These are phyloP conservation scores for Hypocreales sp. DNA, from an alignment of 2,329 filamentous ascomycete species.

Conservation along the genomic window DNA sequence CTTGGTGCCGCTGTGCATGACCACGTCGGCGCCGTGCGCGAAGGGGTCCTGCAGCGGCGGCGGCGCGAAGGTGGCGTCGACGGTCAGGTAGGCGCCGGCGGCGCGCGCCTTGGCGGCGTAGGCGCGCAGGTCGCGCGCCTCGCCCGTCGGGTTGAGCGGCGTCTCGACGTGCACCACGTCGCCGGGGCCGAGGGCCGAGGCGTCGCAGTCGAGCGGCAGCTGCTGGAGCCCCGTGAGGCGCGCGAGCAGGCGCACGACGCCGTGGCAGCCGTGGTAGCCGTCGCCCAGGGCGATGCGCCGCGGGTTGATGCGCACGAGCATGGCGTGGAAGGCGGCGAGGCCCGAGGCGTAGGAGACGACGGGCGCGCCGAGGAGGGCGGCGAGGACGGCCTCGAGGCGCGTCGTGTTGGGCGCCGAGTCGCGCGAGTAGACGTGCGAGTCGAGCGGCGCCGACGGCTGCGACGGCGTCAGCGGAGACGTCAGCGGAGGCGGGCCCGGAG, in stretches of 20 bases:
- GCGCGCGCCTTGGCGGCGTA: slow-evolving; percentile 61
- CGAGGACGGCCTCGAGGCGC: slow-evolving; percentile 72
- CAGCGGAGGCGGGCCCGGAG: no score
- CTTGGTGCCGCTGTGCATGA: slow-evolving; percentile 92
- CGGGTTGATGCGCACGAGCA: slow-evolving; percentile 74
- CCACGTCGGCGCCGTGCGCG: slow-evolving; percentile 60
- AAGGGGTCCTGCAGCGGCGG: slow-evolving; percentile 84
- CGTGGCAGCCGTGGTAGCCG: slow-evolving; percentile 91
- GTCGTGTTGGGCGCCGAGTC: slow-evolving; percentile 63
- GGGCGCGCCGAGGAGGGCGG: slow-evolving; percentile 53
- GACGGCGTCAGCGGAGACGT: no score
- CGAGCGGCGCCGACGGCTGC: slow-evolving; percentile 33
- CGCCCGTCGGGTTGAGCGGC: slow-evolving; percentile 79
- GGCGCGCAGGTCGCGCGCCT: slow-evolving; percentile 54
- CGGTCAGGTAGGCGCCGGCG: slow-evolving; percentile 59
- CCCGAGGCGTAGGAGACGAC: slow-evolving; percentile 70
- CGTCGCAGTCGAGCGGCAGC: slow-evolving; percentile 54
- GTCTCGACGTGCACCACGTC: slow-evolving; percentile 89
- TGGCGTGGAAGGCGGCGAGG: slow-evolving; percentile 74
- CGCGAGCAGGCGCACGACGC: slow-evolving; percentile 57
- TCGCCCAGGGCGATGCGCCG: slow-evolving; percentile 65
- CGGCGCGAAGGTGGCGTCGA: slow-evolving; percentile 88
- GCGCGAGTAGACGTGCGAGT: slow-evolving; percentile 74
- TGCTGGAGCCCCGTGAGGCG: slow-evolving; percentile 63
- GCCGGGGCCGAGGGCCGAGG: slow-evolving; percentile 52